Base-by-base conservation (phyloP, 371 early-diverging fungal genomes). In the Lichtheimia ramosa region DNA sequence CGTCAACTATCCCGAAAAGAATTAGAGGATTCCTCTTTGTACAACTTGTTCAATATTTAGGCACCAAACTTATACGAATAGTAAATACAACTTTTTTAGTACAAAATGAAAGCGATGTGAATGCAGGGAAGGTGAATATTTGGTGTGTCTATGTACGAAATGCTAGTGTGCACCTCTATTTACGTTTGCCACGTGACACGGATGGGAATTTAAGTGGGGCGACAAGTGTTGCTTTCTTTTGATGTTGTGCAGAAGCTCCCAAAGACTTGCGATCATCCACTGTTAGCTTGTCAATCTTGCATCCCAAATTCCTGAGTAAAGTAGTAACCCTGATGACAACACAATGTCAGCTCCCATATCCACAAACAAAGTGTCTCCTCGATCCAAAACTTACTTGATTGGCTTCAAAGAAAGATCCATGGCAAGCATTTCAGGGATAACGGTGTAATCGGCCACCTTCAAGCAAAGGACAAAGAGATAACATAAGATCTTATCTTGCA, bases 401-500 rank as follows among this genome's bases (percentile, higher is more conserved):
- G 81, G 73, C 43, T 79, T 83, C 41, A 89, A 52, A 27, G 79
- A 79, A 61, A 93, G 72, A 62, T 93, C 93, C 10, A 73, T 68
- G 2, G 89, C 86, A 59, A 94, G 63, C 12, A 74, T 71, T 8
- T 75, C 69, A 4, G 86, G 77, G 28, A 89, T 78, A 43, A 89
- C 66, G 16, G 74, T 80, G 75, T 83, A 93, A 70, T 87, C 83
- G 66, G 89, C 85, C 6, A 93, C 69, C 16, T 81, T 82, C 58
- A 95, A 75, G 62, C 84, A 82, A 39, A 93, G 71, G 8, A 85
- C 84, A 48, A 91, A 68, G 60, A 92, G 86, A 61, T 91, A 89
- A 63, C 89, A 87, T 10, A 88, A 71, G n/a, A 95, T 76, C 73
- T 85, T 91, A 71, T 92, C 92, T 58, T 86, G 81, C 64, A 82